Evolutionary conservation across 2,329 filamentous ascomycete genomes (phyloP).

Genomic region (Westerdykella ornata): DNA sequence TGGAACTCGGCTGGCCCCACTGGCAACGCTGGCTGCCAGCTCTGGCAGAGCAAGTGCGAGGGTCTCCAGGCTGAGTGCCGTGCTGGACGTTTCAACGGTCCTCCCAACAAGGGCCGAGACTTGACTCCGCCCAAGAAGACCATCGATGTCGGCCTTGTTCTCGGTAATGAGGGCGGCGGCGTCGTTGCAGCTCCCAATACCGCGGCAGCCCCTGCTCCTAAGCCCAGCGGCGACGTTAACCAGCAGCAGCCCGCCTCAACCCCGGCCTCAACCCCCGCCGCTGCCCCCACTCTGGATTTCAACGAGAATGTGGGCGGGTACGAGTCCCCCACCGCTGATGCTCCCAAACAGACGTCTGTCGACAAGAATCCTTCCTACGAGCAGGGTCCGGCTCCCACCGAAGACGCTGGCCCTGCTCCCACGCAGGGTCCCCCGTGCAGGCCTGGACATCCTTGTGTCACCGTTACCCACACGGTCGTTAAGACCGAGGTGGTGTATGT

Average conservation of each 20-base stretch:
- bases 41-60: conserved; percentile 58
- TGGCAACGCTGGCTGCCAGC: conserved; percentile 53
- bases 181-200: conserved; percentile 13
- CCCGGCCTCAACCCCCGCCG: conserved; percentile 7
- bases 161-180: conserved; percentile 12
- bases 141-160: conserved; percentile 27
- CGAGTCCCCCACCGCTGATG: conserved; percentile 1
- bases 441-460: conserved; percentile 20
- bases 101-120: conserved; percentile 39
- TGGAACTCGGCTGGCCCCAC: conserved; percentile 54
- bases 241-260: conserved; percentile 4
- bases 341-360: conserved; percentile 4
- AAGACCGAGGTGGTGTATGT: conserved; percentile 25
- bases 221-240: conserved; percentile 2
- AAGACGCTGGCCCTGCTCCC: conserved; percentile 14
- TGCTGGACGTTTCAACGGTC: conserved; percentile 39
- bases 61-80: conserved; percentile 39
- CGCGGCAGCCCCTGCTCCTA: conserved; percentile 6
- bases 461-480: conserved; percentile 14
- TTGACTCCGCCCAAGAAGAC: conserved; percentile 28
- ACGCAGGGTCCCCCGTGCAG: conserved; percentile 14
- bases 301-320: conserved; percentile 2
- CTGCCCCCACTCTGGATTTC: conserved; percentile 6
- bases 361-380: not conserved
- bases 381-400: conserved; percentile 7